phyloP scores from a whole-genome alignment of 768 basidiomycete species.

The Kondoa malvinella region DNA sequence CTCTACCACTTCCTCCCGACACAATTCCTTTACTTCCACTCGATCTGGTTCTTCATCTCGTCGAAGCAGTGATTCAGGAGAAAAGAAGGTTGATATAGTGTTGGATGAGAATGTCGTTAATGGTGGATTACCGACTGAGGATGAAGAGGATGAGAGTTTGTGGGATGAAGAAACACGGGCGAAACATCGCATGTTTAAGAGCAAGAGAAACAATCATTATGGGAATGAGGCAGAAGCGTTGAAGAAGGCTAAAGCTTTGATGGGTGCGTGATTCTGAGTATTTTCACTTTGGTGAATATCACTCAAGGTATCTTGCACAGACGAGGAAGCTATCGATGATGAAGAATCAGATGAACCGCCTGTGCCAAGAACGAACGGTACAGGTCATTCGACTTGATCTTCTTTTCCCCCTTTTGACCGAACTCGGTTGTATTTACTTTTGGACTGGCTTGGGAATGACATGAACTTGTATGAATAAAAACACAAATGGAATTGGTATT shows the following conservation, averaged over 20 bases:
- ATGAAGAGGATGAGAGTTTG: constrained; percentile 9
- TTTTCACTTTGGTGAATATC: neutral
- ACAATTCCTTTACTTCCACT: constrained; percentile 2
- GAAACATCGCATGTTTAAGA: constrained; percentile 6
- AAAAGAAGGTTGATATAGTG: constrained; percentile 24
- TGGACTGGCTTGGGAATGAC: too few species aligned
- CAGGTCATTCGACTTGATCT: too few species aligned
- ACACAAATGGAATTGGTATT: too few species aligned
- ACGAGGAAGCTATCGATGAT: neutral
- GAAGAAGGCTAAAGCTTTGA: neutral
- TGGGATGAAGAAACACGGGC: constrained; percentile 17
- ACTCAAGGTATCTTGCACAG: neutral
- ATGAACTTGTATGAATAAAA: too few species aligned
- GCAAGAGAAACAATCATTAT: neutral
- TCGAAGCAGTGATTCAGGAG: constrained; percentile 17
- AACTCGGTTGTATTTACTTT: too few species aligned
- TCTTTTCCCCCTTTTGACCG: too few species aligned
- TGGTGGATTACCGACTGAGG: constrained; percentile 4
- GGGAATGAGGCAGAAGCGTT: neutral
- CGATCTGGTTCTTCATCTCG: neutral
- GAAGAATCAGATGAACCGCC: neutral
- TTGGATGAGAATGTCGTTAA: neutral
- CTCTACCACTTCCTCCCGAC: neutral
- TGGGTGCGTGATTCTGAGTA: neutral
- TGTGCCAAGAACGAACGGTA: too few species aligned